Base-by-base conservation (phyloP, 2,329 filamentous ascomycete species). In the Penicillium sp. region DNA sequence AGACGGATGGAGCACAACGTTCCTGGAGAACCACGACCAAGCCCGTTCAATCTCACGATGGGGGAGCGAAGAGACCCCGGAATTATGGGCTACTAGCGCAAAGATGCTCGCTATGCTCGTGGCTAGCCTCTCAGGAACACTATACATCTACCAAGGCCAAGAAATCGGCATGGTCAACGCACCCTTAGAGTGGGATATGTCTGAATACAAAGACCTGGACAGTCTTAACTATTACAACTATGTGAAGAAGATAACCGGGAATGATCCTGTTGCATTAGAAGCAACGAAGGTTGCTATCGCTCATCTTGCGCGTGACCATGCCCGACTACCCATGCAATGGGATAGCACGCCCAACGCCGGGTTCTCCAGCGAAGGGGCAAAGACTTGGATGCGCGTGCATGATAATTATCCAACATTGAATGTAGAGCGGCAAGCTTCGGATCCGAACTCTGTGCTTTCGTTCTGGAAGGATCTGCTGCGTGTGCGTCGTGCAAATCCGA, bases 301-400 rank as follows among this genome's bases (percentile, higher is more conserved):
- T 60, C 77, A 81, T 57, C 80, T 89, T 29, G 86, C 63, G 3
- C 56, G 63, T 82, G 6, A 90, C 68, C 84, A 90, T 66, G 81
- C 86, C 9, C 79, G 88, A n/a, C 81, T 85, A 3, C 88, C 88
- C 0, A 84, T 91, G 76, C 86, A 88, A 61, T 90, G 88, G 88
- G 80, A 80, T 54, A 77, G 70, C 0, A 74, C 75, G 0, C 69
- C 76, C 1, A 79, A 86, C 60, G 85, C 84, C 0, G 88, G 88
- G 1, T 90, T 90, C 74, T 86, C 85, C 7, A 71, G 75, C 53
- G 61, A 74, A 0, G 75, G 73, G 0, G 78, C 76, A 0, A 74
- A 76, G 50, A 84, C 85, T 0, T 87, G 85, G 85, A 87, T 87
- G 84, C 77, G 82, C 2, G 77, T 83, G 11, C 79, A 85, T 57